Percentiles rank a stretch among this genome's conserved stretches.
Evolutionary conservation across 768 basidiomycete genomes (phyloP).

Genomic region (Gymnopilus junonius): DNA sequence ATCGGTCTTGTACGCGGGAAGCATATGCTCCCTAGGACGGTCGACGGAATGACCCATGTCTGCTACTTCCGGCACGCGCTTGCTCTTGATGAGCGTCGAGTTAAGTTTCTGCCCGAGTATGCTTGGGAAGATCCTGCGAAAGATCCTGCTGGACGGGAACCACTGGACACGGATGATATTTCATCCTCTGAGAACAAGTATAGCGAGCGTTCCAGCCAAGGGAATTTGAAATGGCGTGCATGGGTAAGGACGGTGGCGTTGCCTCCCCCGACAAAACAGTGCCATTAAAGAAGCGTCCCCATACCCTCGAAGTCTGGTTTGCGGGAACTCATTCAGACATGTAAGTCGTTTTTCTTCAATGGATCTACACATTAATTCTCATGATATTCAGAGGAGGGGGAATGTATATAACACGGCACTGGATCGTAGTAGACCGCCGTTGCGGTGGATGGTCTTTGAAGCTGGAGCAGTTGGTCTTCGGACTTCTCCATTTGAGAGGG

Average conservation of each 20-base stretch:
- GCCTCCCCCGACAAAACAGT: background rate
- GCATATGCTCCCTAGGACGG: slow-evolving; percentile 20
- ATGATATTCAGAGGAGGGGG: slow-evolving; percentile 21
- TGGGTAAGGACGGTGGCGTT: too few species aligned
- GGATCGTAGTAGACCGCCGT: slow-evolving; percentile 21
- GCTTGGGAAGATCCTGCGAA: slow-evolving; percentile 18
- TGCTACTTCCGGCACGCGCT: slow-evolving; percentile 40
- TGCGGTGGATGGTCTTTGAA: slow-evolving; percentile 30
- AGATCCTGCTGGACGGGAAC: too few species aligned
- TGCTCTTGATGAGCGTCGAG: too few species aligned
- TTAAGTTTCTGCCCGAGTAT: slow-evolving; percentile 40
- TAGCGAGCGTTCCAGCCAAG: background rate
- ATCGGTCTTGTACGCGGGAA: slow-evolving; percentile 29
- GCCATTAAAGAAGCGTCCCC: slow-evolving; percentile 1
- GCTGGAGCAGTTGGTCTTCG: slow-evolving; percentile 8
- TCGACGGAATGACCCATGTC: slow-evolving; percentile 26
- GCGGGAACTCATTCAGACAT: too few species aligned
- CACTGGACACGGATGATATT: too few species aligned
- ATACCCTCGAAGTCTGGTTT: slow-evolving; percentile 37
- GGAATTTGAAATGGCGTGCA: background rate
- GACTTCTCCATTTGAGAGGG: background rate
- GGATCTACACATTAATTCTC: too few species aligned
- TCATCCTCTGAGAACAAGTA: background rate
- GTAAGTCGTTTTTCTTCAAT: background rate
- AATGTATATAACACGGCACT: slow-evolving; percentile 13